Percentiles rank a stretch among this genome's conserved stretches.
phyloP scores from a whole-genome alignment of 176 grass and related monocot genomes.

The Carex scoparia region DNA sequence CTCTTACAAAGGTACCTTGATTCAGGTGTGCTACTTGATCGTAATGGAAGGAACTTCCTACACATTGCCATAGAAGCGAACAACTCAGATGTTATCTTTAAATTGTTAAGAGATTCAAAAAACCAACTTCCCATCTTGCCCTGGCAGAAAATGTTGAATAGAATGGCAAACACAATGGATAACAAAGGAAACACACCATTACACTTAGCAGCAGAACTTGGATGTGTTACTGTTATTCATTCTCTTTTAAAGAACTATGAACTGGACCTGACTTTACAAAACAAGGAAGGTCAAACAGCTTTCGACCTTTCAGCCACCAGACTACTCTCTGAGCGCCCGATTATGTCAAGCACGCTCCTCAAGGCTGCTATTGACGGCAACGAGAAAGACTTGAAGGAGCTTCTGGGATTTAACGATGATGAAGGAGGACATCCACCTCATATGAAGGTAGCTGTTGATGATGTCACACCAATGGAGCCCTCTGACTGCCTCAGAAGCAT shows the following conservation, averaged over 20 bases:
- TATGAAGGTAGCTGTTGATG: too few species aligned
- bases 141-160: not conserved
- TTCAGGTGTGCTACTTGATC: not conserved
- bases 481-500: too few species aligned
- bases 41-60: not conserved
- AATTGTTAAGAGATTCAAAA: too few species aligned
- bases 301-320: not conserved
- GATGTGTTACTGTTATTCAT: not conserved
- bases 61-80: not conserved
- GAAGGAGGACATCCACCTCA: too few species aligned
- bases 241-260: not conserved
- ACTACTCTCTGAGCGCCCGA: too few species aligned
- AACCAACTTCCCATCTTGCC: not conserved
- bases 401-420: too few species aligned
- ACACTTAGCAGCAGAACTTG: not conserved
- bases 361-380: too few species aligned
- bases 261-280: not conserved
- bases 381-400: too few species aligned
- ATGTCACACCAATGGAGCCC: too few species aligned
- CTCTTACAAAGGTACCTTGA: not conserved
- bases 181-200: conserved; percentile 20
- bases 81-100: too few species aligned
- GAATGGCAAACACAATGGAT: not conserved
- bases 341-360: too few species aligned
- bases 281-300: conserved; percentile 6